Conservation (phyloP, 306 rosid genomes). For the Cicer judaicum region DNA sequence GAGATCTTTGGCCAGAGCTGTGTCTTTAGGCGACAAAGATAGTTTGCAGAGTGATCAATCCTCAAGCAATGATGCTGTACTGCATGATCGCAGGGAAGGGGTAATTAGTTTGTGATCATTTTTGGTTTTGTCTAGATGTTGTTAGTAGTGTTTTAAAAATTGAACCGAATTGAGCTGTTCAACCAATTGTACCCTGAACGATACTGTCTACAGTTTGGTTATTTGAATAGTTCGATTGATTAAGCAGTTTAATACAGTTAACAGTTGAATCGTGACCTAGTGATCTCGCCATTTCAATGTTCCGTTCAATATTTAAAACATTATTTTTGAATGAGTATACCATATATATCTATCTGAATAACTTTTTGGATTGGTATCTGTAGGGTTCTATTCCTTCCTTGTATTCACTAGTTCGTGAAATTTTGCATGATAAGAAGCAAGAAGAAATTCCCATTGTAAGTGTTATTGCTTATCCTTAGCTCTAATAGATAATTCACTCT, state of each 20-base stretch:
- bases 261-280: background rate
- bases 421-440: slow-evolving; percentile 64
- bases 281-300: background rate
- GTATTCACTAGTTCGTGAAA: slow-evolving; percentile 62
- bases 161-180: background rate
- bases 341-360: slow-evolving; percentile 2
- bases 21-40: slow-evolving; percentile 52
- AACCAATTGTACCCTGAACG: background rate
- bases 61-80: slow-evolving; percentile 45
- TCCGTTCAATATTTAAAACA: background rate
- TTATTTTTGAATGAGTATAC: background rate
- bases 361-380: slow-evolving; percentile 41
- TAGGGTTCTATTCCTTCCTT: slow-evolving; percentile 73
- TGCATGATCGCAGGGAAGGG: slow-evolving; percentile 55
- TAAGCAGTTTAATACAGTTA: background rate
- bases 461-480: slow-evolving; percentile 23
- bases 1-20: slow-evolving; percentile 54
- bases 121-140: slow-evolving; percentile 2
- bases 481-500: background rate
- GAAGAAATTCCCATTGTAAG: slow-evolving; percentile 90
- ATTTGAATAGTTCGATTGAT: background rate
- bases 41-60: slow-evolving; percentile 51
- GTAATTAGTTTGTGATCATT: slow-evolving; percentile 66
- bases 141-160: background rate
- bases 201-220: background rate